Base-by-base conservation (phyloP, 495 filamentous ascomycete genomes). In the Tetracladium marchalianum region DNA sequence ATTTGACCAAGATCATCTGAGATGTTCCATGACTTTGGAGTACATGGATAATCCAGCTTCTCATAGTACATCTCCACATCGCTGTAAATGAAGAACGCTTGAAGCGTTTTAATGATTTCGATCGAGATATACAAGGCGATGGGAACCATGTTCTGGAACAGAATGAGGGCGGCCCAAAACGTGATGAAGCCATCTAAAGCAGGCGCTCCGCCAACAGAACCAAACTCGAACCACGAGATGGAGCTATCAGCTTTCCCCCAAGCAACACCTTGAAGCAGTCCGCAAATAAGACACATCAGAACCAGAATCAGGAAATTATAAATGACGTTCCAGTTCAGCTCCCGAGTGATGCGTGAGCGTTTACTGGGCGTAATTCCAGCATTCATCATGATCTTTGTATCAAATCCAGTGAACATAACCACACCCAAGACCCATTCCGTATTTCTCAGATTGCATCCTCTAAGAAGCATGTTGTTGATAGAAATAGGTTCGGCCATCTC, bases 351-450 rank as follows among this genome's bases (percentile, higher is more conserved):
- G 39, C 85, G 79, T 36, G 93, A 77, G 50, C 90, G 82, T 67
- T 99, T 99, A 53, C 80, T 93, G 8, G 93, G 93, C n/a, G 93
- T 97, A 39, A 87, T 85, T 44, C 93, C 93, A 10, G 93, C 83
- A 62, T 99, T 99, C 66, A 96, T 82, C 93, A 99, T 99, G 62
- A 97, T 97, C 69, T 97, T 99, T 16, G 93, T 95, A 56, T 99
- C 93, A 54, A 85, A 82, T 34, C 93, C 93, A 18, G 93, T 99
- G 70, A 94, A 99, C 33, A 94, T 69, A 39, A 97, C 93, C n/a
- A 99, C 75, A 46, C 90, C 93, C 22, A 99, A 77, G 42, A 85
- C 75, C 93, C 93, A 99, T 57, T 97, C 87, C 5, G 93, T 99
- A 63, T 97, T 99, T 41, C 88, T 81, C 7, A 99, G 67, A 53